These are phyloP conservation scores for Raphanus hybrid DNA, from an alignment of 441 rosid species.

Conservation along the genomic window DNA sequence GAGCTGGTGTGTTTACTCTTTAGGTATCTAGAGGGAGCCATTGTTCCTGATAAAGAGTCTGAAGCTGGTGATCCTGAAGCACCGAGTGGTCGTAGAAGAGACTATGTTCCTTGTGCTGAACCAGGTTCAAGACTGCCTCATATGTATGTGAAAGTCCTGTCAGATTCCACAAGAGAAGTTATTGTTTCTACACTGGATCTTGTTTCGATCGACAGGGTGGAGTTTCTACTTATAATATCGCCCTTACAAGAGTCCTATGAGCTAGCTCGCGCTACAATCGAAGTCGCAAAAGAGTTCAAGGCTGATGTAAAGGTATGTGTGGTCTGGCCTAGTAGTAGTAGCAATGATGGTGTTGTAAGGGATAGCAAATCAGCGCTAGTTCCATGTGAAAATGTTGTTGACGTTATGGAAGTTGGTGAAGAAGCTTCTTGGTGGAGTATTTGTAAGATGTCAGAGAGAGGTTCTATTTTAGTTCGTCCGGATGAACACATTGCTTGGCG, in stretches of 20 bases:
- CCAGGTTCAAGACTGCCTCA: constrained; percentile 95
- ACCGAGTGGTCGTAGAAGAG: constrained; percentile 83
- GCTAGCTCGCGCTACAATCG: constrained; percentile 54
- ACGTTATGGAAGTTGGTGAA: constrained; percentile 60
- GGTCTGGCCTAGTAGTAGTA: constrained; percentile 58
- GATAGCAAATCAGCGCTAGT: constrained; percentile 53
- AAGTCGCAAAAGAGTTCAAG: constrained; percentile 53
- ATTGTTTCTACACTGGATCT: constrained; percentile 76
- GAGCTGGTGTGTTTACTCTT: constrained; percentile 18
- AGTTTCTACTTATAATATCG: constrained; percentile 82
- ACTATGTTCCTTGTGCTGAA: constrained; percentile 77
- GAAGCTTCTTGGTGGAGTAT: constrained; percentile 79
- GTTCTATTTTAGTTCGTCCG: constrained; percentile 79
- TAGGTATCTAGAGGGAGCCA: constrained; percentile 87
- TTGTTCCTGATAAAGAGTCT: constrained; percentile 58
- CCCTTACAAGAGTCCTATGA: constrained; percentile 62
- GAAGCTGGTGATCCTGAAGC: constrained; percentile 31
- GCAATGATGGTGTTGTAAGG: constrained; percentile 27
- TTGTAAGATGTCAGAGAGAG: constrained; percentile 70
- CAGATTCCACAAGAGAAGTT: constrained; percentile 53
- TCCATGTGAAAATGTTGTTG: constrained; percentile 63
- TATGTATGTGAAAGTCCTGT: constrained; percentile 59
- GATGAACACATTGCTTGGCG: constrained; percentile 92
- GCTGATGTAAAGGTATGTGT: constrained; percentile 54
- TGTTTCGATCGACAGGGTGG: constrained; percentile 62